Evolutionary conservation across 2,329 filamentous ascomycete species (phyloP).

Genomic region (Calonectria leucothoes): DNA sequence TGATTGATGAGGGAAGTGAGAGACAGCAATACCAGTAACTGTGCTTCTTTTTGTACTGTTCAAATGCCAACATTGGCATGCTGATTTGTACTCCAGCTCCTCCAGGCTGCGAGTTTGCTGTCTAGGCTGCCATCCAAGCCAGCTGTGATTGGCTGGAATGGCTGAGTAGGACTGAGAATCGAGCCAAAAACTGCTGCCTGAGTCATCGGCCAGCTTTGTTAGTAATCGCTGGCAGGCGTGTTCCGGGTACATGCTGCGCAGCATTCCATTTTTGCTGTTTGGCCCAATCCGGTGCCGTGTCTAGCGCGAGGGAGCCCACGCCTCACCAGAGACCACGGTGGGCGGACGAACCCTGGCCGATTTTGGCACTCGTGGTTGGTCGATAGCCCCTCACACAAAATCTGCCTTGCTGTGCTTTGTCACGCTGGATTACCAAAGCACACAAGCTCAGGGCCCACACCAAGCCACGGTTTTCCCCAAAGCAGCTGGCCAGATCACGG

Average conservation of each 20-base stretch:
- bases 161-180: background rate
- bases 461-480: background rate
- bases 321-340: conserved; percentile 9
- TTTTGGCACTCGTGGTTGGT: background rate
- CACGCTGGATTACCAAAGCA: background rate
- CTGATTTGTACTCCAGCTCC: background rate
- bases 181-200: conserved; percentile 1
- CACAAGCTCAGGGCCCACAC: background rate
- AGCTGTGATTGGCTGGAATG: background rate
- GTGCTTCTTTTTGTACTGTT: conserved; percentile 1
- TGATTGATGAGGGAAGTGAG: background rate
- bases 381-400: background rate
- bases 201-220: background rate
- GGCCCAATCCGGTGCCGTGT: background rate
- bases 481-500: background rate
- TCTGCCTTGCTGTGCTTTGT: conserved; percentile 19
- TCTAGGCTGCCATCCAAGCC: background rate
- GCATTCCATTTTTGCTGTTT: background rate
- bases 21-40: background rate
- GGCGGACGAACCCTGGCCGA: background rate
- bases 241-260: background rate
- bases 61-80: background rate
- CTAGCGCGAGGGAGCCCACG: conserved; percentile 33
- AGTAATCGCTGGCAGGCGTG: background rate
- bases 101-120: background rate